Conservation (phyloP, 108 stramenopile species). For the Conticribra guillardii region DNA sequence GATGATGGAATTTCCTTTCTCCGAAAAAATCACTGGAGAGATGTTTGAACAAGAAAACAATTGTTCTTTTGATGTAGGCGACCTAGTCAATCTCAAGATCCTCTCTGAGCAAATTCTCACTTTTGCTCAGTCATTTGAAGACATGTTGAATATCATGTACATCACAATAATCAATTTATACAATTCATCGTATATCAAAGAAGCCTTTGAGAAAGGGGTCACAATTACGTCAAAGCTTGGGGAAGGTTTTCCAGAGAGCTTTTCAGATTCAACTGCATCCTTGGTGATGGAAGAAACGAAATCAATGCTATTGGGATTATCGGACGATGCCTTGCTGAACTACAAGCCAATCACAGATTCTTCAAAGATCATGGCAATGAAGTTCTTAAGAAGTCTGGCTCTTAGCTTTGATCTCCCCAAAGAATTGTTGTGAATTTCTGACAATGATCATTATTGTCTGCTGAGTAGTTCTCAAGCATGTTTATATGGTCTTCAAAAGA, state of each 20-base stretch:
- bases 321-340: slow-evolving; percentile 15
- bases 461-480: too few species aligned
- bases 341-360: slow-evolving; percentile 9
- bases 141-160: neutral
- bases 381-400: slow-evolving; percentile 9
- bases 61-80: slow-evolving; percentile 14
- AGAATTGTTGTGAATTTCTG: too few species aligned
- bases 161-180: neutral
- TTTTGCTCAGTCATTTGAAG: slow-evolving; percentile 5
- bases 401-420: neutral
- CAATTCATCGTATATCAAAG: neutral
- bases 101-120: slow-evolving; percentile 3
- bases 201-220: slow-evolving; percentile 2
- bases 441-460: too few species aligned
- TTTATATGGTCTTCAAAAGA: too few species aligned
- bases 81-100: neutral
- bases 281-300: slow-evolving; percentile 10
- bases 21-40: slow-evolving; percentile 18
- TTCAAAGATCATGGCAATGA: slow-evolving; percentile 19
- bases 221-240: slow-evolving; percentile 11
- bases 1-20: slow-evolving; percentile 20
- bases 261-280: neutral
- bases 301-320: slow-evolving; percentile 7
- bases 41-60: slow-evolving; percentile 15
- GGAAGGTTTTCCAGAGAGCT: neutral